Conservation (phyloP, 2,329 filamentous ascomycete species). For the Cladophialophora immunda region DNA sequence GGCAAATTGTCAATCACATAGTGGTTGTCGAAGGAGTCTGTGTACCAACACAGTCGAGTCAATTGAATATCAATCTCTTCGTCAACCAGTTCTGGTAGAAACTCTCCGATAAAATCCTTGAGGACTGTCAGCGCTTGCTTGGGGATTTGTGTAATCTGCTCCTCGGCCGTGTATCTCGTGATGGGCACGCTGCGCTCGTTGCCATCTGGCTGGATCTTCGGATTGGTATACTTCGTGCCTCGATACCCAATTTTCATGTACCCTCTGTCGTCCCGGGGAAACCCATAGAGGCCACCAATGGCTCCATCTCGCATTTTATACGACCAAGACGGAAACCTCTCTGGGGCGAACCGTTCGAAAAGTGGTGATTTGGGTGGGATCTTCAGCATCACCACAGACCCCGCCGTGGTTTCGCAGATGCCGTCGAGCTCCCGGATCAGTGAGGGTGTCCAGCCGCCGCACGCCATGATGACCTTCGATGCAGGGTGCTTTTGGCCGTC, state of each 20-base stretch:
- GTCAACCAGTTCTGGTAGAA: conserved; percentile 54
- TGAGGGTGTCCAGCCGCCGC: conserved; percentile 84
- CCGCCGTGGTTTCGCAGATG: conserved; percentile 60
- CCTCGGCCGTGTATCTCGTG: conserved; percentile 48
- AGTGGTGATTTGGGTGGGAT: conserved; percentile 51
- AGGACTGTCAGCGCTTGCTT: conserved; percentile 43
- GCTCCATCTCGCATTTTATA: conserved; percentile 49
- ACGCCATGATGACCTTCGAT: conserved; percentile 68
- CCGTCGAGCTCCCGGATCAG: conserved; percentile 64
- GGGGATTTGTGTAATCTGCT: conserved; percentile 39
- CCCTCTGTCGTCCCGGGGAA: conserved; percentile 55
- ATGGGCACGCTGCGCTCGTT: conserved; percentile 51
- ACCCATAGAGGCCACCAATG: conserved; percentile 59
- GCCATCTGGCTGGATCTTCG: conserved; percentile 48
- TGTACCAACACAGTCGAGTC: conserved; percentile 65
- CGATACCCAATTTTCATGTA: conserved; percentile 62
- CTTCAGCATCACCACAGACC: conserved; percentile 55
- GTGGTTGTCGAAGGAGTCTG: conserved; percentile 64
- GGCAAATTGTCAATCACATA: conserved; percentile 65
- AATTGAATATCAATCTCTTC: conserved; percentile 51
- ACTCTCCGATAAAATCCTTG: conserved; percentile 49
- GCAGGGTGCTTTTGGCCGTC: conserved; percentile 22
- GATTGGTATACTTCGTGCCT: conserved; percentile 62
- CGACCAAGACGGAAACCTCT: conserved; percentile 58
- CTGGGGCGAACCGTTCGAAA: conserved; percentile 52